Percentiles rank a stretch among this genome's conserved stretches.
Evolutionary conservation across 73 alveolate genomes (phyloP).

Genomic region (Stentor roeselii): DNA sequence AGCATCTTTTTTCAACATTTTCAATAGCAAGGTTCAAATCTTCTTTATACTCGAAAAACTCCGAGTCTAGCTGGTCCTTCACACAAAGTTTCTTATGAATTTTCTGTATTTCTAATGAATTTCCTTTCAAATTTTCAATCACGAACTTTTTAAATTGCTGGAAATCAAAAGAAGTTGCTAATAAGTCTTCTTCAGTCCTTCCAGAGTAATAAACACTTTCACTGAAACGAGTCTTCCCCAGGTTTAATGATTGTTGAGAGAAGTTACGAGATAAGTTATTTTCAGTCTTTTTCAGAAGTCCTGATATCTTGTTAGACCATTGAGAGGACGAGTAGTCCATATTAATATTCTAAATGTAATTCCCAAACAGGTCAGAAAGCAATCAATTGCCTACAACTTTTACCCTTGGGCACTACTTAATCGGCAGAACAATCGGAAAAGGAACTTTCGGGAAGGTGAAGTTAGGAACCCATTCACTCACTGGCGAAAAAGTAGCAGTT

Average conservation of each 20-base stretch:
- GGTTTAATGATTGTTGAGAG: too few relatives aligned
- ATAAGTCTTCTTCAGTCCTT: not conserved
- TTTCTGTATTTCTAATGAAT: not conserved
- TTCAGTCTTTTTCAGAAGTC: not conserved
- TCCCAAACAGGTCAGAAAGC: not conserved
- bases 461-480: constrained; percentile 52
- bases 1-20: not conserved
- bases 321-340: not conserved
- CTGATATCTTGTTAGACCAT: not conserved
- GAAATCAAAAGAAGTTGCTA: not conserved
- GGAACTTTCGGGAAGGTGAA: constrained; percentile 81
- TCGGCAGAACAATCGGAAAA: constrained; percentile 64
- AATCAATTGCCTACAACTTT: constrained; percentile 21
- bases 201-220: too few relatives aligned
- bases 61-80: not conserved
- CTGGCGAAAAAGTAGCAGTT: constrained; percentile 68
- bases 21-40: not conserved
- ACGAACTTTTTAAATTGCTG: not conserved
- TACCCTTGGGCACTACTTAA: constrained; percentile 4
- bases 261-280: not conserved
- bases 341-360: too few relatives aligned
- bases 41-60: not conserved
- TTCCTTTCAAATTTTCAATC: not conserved
- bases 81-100: too few relatives aligned
- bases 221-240: too few relatives aligned